phyloP scores from a whole-genome alignment of 148 eudicot species.

The Suaeda aralocaspica region DNA sequence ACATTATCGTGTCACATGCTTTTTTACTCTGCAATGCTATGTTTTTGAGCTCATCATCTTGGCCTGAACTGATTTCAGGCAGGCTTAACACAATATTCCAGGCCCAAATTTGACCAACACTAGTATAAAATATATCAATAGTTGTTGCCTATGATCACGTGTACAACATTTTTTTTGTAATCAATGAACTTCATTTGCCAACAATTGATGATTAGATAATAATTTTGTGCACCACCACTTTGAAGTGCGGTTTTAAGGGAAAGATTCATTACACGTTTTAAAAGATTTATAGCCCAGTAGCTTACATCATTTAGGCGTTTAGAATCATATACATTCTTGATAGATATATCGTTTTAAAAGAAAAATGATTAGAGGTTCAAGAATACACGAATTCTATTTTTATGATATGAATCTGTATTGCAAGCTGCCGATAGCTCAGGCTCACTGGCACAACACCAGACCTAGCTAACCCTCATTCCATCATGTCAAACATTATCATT shows the following conservation, averaged over 20 bases:
- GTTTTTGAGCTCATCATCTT: background rate
- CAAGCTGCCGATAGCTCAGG: too few species aligned
- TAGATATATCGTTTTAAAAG: too few species aligned
- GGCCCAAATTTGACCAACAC: background rate
- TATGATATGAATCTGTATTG: too few species aligned
- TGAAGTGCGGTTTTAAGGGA: background rate
- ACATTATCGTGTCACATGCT: background rate
- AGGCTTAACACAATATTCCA: background rate
- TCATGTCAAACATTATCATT: too few species aligned
- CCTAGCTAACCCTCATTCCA: too few species aligned
- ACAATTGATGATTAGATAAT: background rate
- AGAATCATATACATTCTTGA: too few species aligned
- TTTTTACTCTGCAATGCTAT: background rate
- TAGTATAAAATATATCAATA: background rate
- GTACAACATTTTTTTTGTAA: background rate
- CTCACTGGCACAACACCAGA: too few species aligned
- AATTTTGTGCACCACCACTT: background rate
- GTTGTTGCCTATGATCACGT: background rate
- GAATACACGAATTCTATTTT: too few species aligned
- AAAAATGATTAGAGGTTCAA: too few species aligned
- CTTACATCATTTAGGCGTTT: too few species aligned
- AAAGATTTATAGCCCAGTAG: too few species aligned
- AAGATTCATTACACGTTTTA: too few species aligned
- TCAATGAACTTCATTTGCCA: background rate
- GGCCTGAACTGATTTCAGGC: background rate